Evolutionary conservation across 1,284 basidiomycete genomes (phyloP).

Genomic region (Hortiboletus rubellus): DNA sequence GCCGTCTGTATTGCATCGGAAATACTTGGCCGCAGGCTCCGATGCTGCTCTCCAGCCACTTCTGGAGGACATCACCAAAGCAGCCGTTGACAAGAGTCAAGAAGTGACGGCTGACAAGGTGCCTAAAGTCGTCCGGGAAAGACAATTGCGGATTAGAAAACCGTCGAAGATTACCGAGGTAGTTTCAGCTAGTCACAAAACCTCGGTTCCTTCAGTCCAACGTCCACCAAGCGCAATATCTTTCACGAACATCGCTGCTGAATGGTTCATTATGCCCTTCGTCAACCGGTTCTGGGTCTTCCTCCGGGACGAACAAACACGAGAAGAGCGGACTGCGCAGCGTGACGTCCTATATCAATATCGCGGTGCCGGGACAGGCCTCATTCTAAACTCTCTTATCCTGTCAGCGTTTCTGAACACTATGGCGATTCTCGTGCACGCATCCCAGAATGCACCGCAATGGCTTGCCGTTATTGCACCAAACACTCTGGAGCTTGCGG

Average conservation of each 20-base stretch:
- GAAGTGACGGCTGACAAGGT: constrained; percentile 50
- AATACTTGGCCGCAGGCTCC: constrained; percentile 53
- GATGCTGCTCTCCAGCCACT: constrained; percentile 47
- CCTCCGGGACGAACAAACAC: constrained; percentile 75
- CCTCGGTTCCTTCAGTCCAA: constrained; percentile 7
- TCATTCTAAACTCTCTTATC: constrained; percentile 75
- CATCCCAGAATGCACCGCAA: constrained; percentile 73
- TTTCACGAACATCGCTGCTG: constrained; percentile 80
- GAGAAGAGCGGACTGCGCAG: constrained; percentile 66
- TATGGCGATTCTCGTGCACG: constrained; percentile 79
- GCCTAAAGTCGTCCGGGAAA: constrained; percentile 68
- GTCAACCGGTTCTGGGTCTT: constrained; percentile 92
- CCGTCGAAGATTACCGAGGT: constrained; percentile 50
- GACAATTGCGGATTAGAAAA: constrained; percentile 67
- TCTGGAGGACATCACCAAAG: constrained; percentile 57
- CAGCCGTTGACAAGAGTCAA: constrained; percentile 57
- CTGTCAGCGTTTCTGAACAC: constrained; percentile 77
- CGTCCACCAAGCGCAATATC: constrained; percentile 35
- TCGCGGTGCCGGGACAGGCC: constrained; percentile 72
- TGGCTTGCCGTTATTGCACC: constrained; percentile 83
- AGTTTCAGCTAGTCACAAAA: constrained; percentile 7
- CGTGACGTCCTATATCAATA: constrained; percentile 53
- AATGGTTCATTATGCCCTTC: constrained; percentile 84
- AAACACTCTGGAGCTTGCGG: constrained; percentile 76
- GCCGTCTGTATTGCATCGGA: constrained; percentile 67